A percentile compares a stretch with the other conserved stretches of the same genome.
These are phyloP conservation scores for Pleurostoma richardsiae DNA, from an alignment of 2,329 filamentous ascomycete species.

Conservation along the genomic window DNA sequence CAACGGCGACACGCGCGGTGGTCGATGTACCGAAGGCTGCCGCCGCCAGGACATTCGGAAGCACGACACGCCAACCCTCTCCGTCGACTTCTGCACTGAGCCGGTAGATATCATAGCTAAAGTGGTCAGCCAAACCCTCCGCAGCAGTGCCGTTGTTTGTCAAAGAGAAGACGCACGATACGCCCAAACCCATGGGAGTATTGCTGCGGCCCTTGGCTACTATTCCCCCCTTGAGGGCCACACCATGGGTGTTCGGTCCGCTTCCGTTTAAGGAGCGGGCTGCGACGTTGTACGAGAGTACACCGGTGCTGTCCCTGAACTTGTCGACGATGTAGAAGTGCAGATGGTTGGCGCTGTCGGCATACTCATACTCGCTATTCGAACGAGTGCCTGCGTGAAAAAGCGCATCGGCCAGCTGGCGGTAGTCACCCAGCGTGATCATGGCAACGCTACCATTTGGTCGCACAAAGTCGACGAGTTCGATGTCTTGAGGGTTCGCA, in stretches of 20 bases:
- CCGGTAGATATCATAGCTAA: slow-evolving; percentile 38
- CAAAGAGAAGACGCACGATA: slow-evolving; percentile 40
- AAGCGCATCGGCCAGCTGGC: slow-evolving; percentile 46
- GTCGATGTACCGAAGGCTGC: slow-evolving; percentile 33
- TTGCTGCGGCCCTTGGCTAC: slow-evolving; percentile 15
- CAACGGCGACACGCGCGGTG: slow-evolving; percentile 35
- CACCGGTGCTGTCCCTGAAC: slow-evolving; percentile 31
- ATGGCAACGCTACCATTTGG: slow-evolving; percentile 41
- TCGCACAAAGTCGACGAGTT: slow-evolving; percentile 41
- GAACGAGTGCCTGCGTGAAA: slow-evolving; percentile 50
- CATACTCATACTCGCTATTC: slow-evolving; percentile 42
- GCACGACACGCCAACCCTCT: slow-evolving; percentile 37
- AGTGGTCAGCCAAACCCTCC: slow-evolving; percentile 8
- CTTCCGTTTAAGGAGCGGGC: slow-evolving; percentile 35
- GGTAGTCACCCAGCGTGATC: slow-evolving; percentile 47
- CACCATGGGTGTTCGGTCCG: slow-evolving; percentile 22
- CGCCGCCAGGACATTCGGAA: slow-evolving; percentile 33
- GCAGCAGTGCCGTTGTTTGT: slow-evolving; percentile 36
- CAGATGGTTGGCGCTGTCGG: slow-evolving; percentile 39
- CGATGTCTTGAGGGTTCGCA: slow-evolving; percentile 47
- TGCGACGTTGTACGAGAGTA: slow-evolving; percentile 43
- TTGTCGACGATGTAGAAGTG: slow-evolving; percentile 45
- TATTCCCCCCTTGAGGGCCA: slow-evolving; percentile 29
- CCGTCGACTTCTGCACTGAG: slow-evolving; percentile 36
- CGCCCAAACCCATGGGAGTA: slow-evolving; percentile 23